Percentiles rank a stretch among this genome's conserved stretches.
phyloP scores from a whole-genome alignment of 495 filamentous ascomycete genomes.

The Symbiotaphrina buchneri region DNA sequence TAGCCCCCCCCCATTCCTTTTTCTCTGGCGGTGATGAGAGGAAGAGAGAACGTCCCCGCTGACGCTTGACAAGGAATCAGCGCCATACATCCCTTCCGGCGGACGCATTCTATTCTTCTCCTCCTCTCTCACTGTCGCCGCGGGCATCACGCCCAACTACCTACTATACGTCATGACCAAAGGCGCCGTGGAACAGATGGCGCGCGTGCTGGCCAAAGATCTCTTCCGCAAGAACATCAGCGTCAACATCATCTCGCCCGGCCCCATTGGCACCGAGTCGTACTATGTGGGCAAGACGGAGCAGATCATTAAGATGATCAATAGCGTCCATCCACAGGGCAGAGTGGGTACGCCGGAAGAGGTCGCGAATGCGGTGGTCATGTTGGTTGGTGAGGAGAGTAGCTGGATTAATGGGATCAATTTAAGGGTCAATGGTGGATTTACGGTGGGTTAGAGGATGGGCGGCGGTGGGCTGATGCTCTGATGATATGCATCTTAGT shows the following conservation, averaged over 20 bases:
- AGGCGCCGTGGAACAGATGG: slow-evolving; percentile 50
- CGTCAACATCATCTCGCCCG: slow-evolving; percentile 43
- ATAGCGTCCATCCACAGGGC: slow-evolving; percentile 25
- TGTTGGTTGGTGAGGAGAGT: slow-evolving; percentile 24
- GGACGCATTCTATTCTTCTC: slow-evolving; percentile 38
- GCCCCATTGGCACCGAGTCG: slow-evolving; percentile 42
- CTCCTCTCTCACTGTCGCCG: slow-evolving; percentile 22
- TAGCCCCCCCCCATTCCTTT: slow-evolving; percentile 7
- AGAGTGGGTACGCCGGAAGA: slow-evolving; percentile 37
- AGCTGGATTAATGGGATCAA: slow-evolving; percentile 46
- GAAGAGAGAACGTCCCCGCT: not conserved
- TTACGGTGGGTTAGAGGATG: too few species aligned
- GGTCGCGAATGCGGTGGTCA: slow-evolving; percentile 31
- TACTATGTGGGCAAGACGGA: slow-evolving; percentile 40
- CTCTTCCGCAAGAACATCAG: slow-evolving; percentile 33
- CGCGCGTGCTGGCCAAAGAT: slow-evolving; percentile 37
- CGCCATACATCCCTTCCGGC: slow-evolving; percentile 31
- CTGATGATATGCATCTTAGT: too few species aligned
- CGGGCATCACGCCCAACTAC: slow-evolving; percentile 29
- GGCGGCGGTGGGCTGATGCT: too few species aligned
- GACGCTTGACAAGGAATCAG: too few species aligned
- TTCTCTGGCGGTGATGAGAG: not conserved
- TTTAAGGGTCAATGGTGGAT: slow-evolving; percentile 35
- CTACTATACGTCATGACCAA: slow-evolving; percentile 40
- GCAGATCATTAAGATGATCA: slow-evolving; percentile 27